Conservation (phyloP, 75 land plant genomes). For the Chamaecyparis obtusa region DNA sequence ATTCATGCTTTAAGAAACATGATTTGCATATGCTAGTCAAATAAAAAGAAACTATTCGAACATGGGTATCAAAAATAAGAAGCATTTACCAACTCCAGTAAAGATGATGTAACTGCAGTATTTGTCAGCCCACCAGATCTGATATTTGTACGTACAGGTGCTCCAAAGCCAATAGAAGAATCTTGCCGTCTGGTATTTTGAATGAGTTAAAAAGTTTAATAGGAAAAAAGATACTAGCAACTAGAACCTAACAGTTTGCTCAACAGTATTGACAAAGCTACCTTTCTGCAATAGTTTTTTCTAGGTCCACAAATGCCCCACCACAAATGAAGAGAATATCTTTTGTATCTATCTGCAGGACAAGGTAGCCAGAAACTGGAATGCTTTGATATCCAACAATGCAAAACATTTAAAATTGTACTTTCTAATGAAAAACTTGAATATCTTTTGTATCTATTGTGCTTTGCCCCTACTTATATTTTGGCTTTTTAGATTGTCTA, state of each 20-base stretch:
- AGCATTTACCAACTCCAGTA: conserved; percentile 63
- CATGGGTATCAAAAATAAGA: neutral
- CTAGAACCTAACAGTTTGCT: neutral
- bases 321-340: conserved; percentile 92
- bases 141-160: conserved; percentile 88
- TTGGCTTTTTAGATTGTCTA: neutral
- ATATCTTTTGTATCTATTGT: neutral
- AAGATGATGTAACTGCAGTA: conserved; percentile 65
- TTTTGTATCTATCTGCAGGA: conserved; percentile 77
- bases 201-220: neutral
- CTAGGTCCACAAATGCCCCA: conserved; percentile 86
- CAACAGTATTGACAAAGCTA: conserved; percentile 16
- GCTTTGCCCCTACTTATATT: neutral
- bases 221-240: neutral
- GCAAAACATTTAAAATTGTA: neutral
- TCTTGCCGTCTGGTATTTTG: conserved; percentile 61
- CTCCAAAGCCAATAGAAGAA: conserved; percentile 90
- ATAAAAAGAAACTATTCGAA: neutral
- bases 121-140: conserved; percentile 49
- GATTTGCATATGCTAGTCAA: neutral
- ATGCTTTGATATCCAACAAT: neutral
- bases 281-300: conserved; percentile 91
- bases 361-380: conserved; percentile 1
- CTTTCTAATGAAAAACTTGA: too few species aligned
- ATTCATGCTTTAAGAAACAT: neutral